A percentile compares a stretch with the other conserved stretches of the same genome.
Evolutionary conservation across 352 stramenopile species (phyloP).

Genomic region (Thraustochytrium aureum): DNA sequence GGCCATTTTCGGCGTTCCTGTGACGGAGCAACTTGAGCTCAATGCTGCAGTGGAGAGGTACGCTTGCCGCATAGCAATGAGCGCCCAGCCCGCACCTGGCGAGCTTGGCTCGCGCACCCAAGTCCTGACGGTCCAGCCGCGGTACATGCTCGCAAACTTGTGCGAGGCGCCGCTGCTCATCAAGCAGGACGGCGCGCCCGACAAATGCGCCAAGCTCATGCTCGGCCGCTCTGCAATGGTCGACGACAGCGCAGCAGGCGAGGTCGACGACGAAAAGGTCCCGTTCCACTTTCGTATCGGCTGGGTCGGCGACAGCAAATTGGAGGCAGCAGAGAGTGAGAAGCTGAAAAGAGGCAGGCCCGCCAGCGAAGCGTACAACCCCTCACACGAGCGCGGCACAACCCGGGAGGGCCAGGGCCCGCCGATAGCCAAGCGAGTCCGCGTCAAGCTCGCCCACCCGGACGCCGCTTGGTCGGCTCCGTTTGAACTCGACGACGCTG

Average conservation of each 20-base stretch:
- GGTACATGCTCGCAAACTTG: conserved; percentile 28
- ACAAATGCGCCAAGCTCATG: not conserved
- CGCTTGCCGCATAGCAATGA: too few species aligned
- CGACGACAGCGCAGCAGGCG: too few species aligned
- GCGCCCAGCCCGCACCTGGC: too few species aligned
- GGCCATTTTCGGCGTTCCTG: too few species aligned
- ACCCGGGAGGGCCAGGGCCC: too few species aligned
- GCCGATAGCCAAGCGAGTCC: too few species aligned
- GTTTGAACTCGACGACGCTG: not conserved
- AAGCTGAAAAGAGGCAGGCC: too few species aligned
- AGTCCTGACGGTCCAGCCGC: conserved; percentile 6
- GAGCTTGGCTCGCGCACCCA: conserved; percentile 7
- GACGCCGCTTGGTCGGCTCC: conserved; percentile 12
- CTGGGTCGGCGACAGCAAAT: not conserved
- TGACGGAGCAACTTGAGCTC: too few species aligned
- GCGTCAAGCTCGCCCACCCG: not conserved
- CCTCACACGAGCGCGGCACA: too few species aligned
- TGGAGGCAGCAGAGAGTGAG: too few species aligned
- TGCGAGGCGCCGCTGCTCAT: conserved; percentile 21
- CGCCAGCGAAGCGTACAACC: too few species aligned
- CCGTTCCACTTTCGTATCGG: not conserved
- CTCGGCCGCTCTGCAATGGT: not conserved
- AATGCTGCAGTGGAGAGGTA: too few species aligned
- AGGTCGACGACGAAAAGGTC: not conserved
- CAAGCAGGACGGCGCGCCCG: conserved; percentile 11